Evolutionary conservation across 2,329 filamentous ascomycete species (phyloP).

Genomic region (Arthroderma sp.): DNA sequence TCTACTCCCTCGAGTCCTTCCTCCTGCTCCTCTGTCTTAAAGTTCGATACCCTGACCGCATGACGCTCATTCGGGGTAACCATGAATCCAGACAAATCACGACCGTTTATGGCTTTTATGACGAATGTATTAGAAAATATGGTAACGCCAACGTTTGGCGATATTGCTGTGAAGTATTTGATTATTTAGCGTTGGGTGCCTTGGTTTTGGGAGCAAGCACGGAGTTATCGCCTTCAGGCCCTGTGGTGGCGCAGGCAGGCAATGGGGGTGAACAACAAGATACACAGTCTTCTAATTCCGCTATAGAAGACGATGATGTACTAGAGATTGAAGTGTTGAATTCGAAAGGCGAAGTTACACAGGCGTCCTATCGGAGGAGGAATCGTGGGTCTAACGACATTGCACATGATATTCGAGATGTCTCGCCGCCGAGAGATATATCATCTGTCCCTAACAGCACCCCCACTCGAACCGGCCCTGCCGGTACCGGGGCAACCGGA

Average conservation of each 20-base stretch:
- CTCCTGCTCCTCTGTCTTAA: slow-evolving; percentile 95
- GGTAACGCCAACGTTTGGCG: slow-evolving; percentile 99
- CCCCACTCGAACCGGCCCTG: slow-evolving; percentile 52
- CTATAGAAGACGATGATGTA: slow-evolving; percentile 48
- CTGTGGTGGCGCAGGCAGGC: slow-evolving; percentile 32
- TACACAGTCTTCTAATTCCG: slow-evolving; percentile 39
- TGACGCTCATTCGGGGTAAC: slow-evolving; percentile 93
- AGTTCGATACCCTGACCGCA: slow-evolving; percentile 86
- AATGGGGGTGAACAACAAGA: background rate
- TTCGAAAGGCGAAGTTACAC: slow-evolving; percentile 66
- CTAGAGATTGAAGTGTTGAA: slow-evolving; percentile 91
- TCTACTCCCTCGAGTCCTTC: slow-evolving; percentile 98
- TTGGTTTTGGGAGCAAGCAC: slow-evolving; percentile 90
- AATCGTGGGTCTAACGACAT: slow-evolving; percentile 24
- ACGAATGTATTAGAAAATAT: slow-evolving; percentile 94
- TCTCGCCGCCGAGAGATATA: slow-evolving; percentile 32
- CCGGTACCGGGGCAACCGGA: slow-evolving; percentile 67
- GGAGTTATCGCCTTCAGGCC: slow-evolving; percentile 48
- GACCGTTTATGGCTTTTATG: slow-evolving; percentile 98
- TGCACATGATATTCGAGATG: slow-evolving; percentile 27
- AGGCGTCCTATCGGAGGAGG: slow-evolving; percentile 33
- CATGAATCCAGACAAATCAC: slow-evolving; percentile 96
- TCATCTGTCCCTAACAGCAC: slow-evolving; percentile 33
- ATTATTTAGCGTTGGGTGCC: slow-evolving; percentile 90
- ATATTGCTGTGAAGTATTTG: slow-evolving; percentile 99